Evolutionary conservation across 2,329 filamentous ascomycete species (phyloP).

Genomic region (Trichoderma breve): DNA sequence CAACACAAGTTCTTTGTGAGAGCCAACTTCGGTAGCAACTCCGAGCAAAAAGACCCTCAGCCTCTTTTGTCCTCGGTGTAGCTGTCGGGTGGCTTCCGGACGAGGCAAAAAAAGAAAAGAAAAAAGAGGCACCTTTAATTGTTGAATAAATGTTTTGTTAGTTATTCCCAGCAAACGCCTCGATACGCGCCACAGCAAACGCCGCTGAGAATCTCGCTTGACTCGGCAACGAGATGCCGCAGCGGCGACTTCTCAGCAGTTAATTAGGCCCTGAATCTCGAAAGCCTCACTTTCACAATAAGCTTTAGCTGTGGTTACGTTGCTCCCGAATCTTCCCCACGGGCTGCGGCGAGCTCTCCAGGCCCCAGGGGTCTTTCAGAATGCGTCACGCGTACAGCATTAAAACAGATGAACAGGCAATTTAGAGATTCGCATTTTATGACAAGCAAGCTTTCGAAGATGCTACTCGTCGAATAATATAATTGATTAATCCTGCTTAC

Average conservation of each 20-base stretch:
- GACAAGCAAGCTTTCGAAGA: not conserved
- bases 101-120: not conserved
- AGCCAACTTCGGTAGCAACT: not conserved
- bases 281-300: not conserved
- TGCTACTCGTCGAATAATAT: not conserved
- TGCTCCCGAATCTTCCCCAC: not conserved
- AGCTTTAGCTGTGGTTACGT: not conserved
- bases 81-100: not conserved
- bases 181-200: conserved; percentile 2
- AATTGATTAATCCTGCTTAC: not conserved
- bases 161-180: not conserved
- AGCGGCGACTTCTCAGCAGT: not conserved
- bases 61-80: not conserved
- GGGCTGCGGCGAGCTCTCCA: not conserved
- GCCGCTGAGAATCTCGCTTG: not conserved
- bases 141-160: not conserved
- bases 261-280: not conserved
- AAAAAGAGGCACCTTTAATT: not conserved
- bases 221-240: not conserved
- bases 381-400: not conserved
- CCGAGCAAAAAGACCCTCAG: not conserved
- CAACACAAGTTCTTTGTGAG: not conserved
- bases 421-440: not conserved
- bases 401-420: not conserved
- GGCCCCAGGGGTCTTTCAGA: not conserved